Evolutionary conservation across 2,329 filamentous ascomycete species (phyloP).

Genomic region (Trichoderma guizhouense): DNA sequence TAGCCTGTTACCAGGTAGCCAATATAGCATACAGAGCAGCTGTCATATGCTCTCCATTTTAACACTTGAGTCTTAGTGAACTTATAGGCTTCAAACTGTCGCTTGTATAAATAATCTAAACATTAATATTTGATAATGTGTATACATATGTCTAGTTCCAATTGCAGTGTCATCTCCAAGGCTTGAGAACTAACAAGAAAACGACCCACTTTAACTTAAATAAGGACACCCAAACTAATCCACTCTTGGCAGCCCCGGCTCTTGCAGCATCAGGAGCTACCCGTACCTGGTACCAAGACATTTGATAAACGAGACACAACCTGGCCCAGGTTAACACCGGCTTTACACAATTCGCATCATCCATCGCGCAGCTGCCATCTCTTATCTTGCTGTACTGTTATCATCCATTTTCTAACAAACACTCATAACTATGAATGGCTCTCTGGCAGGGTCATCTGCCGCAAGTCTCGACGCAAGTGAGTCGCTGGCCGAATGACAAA

Average conservation of each 20-base stretch:
- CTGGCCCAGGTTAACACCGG: not conserved
- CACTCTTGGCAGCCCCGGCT: not conserved
- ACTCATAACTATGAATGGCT: conserved; percentile 38
- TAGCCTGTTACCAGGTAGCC: not conserved
- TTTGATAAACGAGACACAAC: not conserved
- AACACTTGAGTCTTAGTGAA: not conserved
- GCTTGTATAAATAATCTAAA: not conserved
- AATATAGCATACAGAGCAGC: not conserved
- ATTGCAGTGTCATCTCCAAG: not conserved
- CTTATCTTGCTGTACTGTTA: not conserved
- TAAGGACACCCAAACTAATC: not conserved
- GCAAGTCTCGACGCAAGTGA: conserved; percentile 46
- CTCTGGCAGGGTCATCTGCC: conserved; percentile 35
- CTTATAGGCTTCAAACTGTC: not conserved
- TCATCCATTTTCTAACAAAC: not conserved
- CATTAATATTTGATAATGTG: not conserved
- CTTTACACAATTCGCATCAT: not conserved
- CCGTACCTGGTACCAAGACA: not conserved
- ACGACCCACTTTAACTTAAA: not conserved
- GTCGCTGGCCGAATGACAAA: conserved; percentile 17
- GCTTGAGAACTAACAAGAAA: not conserved
- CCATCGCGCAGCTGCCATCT: not conserved
- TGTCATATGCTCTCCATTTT: not conserved
- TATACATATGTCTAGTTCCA: not conserved
- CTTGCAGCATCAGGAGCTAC: not conserved